A percentile compares a stretch with the other conserved stretches of the same genome.
Conservation (phyloP, 192 early-diverging fungal species). For the Coemansia sp. region DNA sequence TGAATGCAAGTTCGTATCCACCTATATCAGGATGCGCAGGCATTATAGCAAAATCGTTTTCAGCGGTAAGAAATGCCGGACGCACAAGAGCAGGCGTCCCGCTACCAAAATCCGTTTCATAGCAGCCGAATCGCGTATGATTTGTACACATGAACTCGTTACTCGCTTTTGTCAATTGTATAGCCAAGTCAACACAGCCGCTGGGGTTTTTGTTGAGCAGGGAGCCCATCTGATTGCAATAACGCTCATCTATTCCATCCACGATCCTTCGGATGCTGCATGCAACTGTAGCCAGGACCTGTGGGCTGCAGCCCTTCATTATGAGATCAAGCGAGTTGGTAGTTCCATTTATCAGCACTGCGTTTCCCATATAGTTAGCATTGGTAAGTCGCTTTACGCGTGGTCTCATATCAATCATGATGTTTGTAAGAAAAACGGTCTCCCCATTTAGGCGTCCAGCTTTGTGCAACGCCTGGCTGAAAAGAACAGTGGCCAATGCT, state of each 20-base stretch:
- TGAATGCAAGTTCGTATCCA: neutral
- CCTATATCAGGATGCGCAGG: neutral
- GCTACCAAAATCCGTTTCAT: constrained; percentile 26
- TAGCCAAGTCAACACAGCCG: neutral
- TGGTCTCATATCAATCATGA: constrained; percentile 1
- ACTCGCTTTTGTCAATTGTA: neutral
- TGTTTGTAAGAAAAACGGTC: neutral
- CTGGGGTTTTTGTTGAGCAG: neutral
- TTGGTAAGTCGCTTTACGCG: neutral
- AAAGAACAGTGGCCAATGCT: constrained; percentile 11
- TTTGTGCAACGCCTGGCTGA: constrained; percentile 1
- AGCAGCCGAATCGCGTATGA: constrained; percentile 19
- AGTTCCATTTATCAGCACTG: neutral
- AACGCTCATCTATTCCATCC: neutral
- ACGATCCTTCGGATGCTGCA: neutral
- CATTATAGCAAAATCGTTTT: neutral
- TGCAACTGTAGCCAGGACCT: neutral
- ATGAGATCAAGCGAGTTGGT: neutral
- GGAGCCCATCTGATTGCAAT: neutral
- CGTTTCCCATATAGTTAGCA: neutral
- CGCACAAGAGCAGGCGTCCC: constrained; percentile 4
- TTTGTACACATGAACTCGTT: constrained; percentile 12
- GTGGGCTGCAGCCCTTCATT: neutral
- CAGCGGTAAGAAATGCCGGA: neutral
- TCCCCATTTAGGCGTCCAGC: neutral